Conservation (phyloP, 2,329 filamentous ascomycete species). For the Fusarium gaditjirri region DNA sequence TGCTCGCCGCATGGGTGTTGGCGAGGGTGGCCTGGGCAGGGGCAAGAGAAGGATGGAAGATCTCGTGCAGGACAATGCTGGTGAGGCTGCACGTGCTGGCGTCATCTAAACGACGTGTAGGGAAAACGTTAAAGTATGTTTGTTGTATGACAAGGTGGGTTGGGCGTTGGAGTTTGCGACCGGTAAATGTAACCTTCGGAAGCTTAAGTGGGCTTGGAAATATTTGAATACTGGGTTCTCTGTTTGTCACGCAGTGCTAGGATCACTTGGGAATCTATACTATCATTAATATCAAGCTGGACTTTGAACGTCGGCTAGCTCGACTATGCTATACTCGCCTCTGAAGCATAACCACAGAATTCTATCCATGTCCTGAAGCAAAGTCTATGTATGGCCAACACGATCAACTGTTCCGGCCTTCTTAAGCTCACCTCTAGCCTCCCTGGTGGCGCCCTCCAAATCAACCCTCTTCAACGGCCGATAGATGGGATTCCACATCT, state of each 20-base stretch:
- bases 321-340: background rate
- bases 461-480: constrained; percentile 69
- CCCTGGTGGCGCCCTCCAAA: constrained; percentile 61
- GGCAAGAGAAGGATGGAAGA: constrained; percentile 70
- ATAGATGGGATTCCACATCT: constrained; percentile 84
- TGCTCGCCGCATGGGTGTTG: constrained; percentile 93
- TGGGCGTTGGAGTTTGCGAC: constrained; percentile 40
- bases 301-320: background rate
- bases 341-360: background rate
- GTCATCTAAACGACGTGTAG: constrained; percentile 52
- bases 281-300: constrained; percentile 9
- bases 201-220: constrained; percentile 23
- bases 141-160: constrained; percentile 32
- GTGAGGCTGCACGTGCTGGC: constrained; percentile 70
- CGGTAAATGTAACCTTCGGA: constrained; percentile 29
- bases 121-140: constrained; percentile 11
- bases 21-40: constrained; percentile 75
- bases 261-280: constrained; percentile 15
- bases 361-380: background rate
- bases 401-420: constrained; percentile 46
- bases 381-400: constrained; percentile 14
- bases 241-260: constrained; percentile 17
- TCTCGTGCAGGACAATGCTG: constrained; percentile 65
- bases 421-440: constrained; percentile 58
- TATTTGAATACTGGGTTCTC: constrained; percentile 31